Conservation (phyloP, 371 early-diverging fungal species). For the Smittium culicis region DNA sequence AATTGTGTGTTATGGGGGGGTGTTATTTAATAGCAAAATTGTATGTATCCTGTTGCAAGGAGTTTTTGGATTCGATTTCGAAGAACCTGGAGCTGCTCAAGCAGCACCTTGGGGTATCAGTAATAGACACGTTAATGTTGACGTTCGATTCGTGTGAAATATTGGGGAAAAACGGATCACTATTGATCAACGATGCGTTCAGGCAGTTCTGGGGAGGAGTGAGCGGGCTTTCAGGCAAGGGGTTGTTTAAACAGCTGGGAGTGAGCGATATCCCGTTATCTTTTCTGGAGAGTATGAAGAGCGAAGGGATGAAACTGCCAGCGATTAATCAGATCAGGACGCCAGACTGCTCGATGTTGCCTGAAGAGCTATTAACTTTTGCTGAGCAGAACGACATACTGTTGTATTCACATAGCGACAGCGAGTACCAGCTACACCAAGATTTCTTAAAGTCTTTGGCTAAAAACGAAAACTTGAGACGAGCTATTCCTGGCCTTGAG, state of each 20-base stretch:
- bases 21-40: too few species aligned
- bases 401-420: conserved; percentile 4
- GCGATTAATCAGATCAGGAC: conserved; percentile 7
- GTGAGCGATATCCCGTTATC: neutral
- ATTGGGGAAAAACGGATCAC: neutral
- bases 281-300: neutral
- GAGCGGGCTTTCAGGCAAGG: neutral
- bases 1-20: too few species aligned
- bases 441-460: neutral
- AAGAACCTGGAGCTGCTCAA: neutral
- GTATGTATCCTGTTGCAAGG: neutral
- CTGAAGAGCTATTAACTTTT: neutral
- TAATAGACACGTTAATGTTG: neutral
- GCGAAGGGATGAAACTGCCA: neutral
- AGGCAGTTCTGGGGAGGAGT: neutral
- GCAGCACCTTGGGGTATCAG: neutral
- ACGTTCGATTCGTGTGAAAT: neutral
- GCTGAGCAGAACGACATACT: neutral
- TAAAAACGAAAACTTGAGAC: neutral
- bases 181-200: neutral
- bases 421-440: neutral
- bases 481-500: neutral
- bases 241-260: neutral
- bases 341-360: neutral
- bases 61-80: neutral